Evolutionary conservation across 805 yeast genomes (phyloP), one percentile per base, ranked within the genome.

Genomic region (Candida mattraensis): DNA sequence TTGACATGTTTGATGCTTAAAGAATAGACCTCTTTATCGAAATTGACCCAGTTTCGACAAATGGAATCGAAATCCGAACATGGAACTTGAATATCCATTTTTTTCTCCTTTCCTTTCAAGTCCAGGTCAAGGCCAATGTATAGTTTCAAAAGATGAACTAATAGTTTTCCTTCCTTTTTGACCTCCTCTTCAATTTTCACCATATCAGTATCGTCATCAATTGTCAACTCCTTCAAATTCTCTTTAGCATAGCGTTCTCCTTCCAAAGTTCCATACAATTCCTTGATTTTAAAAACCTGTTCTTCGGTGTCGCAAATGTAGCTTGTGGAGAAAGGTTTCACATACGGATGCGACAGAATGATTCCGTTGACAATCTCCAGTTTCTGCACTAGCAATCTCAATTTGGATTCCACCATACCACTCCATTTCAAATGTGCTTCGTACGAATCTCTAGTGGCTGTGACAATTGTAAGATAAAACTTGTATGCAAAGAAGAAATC

Each of bases 351-450:
- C 0, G 96, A 97, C 19, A 87, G 47, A 34, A 71, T 78, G 16
- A 93, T 77, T 0, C 94, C 93, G 4, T 77, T 80, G 14, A 80
- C 64, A 5, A 76, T 69, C 58, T 93, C 99, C 32, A 93, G 70
- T 56, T 88, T 93, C 50, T 76, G 83, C 21, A 93, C 95, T 21
- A 93, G 61, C 26, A 83, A 63, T 47, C 99, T 75, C 28, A 91
- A 59, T 61, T 83, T 87, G 50, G 95, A 80, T 60, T 93, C 98
- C 8, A 93, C 91, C 67, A 91, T 68, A 7, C 99, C 98, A 47
- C 87, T 79, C 94, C 95, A 93, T 50, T 83, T 84, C 39, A 81
- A 63, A 53, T 91, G 96, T 37, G 88, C 88, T 56, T 88, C 98
- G 38, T 76, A 75, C 1, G 74, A 64, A 6, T 83, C 84, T 43